Percentiles rank a stretch among this genome's conserved stretches.
Conservation (phyloP, 345 rosid genomes). For the Moringa oleifera region DNA sequence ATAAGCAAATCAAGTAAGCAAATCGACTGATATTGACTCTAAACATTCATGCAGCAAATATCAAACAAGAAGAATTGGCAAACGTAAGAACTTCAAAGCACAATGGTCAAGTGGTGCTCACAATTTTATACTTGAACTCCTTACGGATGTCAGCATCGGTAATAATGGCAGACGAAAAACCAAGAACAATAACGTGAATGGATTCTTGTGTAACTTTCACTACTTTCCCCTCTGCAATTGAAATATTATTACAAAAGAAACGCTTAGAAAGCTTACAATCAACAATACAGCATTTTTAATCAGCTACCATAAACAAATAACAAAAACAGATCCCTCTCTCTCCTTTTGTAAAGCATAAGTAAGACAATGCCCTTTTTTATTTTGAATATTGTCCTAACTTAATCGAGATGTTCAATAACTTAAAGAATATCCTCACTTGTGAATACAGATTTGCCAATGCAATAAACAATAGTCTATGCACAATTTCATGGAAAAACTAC, state of each 20-base stretch:
- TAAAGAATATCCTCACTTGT: not conserved
- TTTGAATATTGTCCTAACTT: no score
- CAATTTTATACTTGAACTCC: conserved; percentile 56
- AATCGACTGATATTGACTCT: not conserved
- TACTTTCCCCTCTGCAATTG: conserved; percentile 63
- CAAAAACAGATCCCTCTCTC: not conserved
- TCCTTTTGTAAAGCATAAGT: not conserved
- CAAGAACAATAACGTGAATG: conserved; percentile 72
- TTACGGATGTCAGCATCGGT: conserved; percentile 55
- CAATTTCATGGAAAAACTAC: conserved; percentile 25
- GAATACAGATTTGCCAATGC: not conserved
- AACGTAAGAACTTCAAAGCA: not conserved
- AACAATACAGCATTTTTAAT: not conserved
- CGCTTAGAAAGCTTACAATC: not conserved
- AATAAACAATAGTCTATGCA: not conserved
- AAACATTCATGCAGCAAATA: not conserved
- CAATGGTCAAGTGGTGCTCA: conserved; percentile 17
- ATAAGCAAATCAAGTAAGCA: not conserved
- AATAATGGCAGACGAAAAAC: conserved; percentile 73
- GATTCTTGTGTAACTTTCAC: conserved; percentile 64
- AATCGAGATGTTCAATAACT: not conserved
- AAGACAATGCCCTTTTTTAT: not conserved
- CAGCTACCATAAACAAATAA: not conserved
- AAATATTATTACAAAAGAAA: not conserved
- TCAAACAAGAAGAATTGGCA: not conserved